These are phyloP conservation scores for Schwanniomyces vanrijiae DNA, from an alignment of 805 yeast genomes.

Conservation along the genomic window DNA sequence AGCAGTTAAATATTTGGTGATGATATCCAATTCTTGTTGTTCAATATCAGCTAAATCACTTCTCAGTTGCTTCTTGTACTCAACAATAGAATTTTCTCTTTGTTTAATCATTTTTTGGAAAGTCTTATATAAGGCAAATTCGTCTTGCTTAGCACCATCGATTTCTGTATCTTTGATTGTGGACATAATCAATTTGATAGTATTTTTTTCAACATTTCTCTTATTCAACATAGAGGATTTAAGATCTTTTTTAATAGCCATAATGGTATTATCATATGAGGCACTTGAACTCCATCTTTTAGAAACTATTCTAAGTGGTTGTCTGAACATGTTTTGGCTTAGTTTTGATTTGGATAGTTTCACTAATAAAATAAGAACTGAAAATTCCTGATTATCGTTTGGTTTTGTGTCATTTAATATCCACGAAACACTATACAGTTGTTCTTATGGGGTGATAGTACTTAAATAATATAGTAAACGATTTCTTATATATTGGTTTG, in stretches of 20 bases:
- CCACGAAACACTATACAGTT: background rate
- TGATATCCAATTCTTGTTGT: slow-evolving; percentile 41
- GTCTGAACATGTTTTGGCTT: background rate
- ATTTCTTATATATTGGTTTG: too few relatives aligned
- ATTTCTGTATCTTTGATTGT: slow-evolving; percentile 23
- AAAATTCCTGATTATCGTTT: background rate
- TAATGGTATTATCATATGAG: slow-evolving; percentile 16
- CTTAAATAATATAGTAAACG: too few relatives aligned
- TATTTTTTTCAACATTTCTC: slow-evolving; percentile 17
- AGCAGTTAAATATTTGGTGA: slow-evolving; percentile 36
- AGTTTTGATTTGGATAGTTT: background rate
- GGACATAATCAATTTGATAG: slow-evolving; percentile 21
- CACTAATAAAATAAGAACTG: background rate
- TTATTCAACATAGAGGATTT: slow-evolving; percentile 26
- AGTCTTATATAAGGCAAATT: slow-evolving; percentile 14
- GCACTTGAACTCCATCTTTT: background rate
- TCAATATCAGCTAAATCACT: slow-evolving; percentile 57
- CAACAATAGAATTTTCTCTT: slow-evolving; percentile 49
- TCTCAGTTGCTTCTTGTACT: slow-evolving; percentile 47
- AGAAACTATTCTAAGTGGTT: background rate
- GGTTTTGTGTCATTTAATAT: background rate
- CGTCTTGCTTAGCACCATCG: slow-evolving; percentile 23
- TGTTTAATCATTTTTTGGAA: slow-evolving; percentile 44
- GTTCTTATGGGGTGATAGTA: too few relatives aligned
- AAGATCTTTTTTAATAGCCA: slow-evolving; percentile 17